phyloP scores from a whole-genome alignment of 495 filamentous ascomycete species.

The Neurospora sp. region DNA sequence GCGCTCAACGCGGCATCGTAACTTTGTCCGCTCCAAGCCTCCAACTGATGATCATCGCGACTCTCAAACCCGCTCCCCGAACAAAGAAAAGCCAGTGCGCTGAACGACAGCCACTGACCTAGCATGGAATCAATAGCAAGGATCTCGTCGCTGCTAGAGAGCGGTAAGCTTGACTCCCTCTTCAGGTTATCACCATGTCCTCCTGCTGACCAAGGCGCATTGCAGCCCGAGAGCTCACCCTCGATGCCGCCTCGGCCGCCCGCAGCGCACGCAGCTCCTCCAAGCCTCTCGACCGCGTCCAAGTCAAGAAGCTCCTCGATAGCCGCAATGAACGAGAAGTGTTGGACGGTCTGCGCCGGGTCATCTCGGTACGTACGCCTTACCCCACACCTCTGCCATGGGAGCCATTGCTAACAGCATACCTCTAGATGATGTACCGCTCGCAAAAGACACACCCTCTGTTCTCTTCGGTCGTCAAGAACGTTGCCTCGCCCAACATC shows the following conservation, averaged over 20 bases:
- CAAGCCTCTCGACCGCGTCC: conserved; percentile 42
- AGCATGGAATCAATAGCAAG: conserved; percentile 88
- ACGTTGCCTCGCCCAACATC: conserved; percentile 79
- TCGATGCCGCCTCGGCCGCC: conserved; percentile 87
- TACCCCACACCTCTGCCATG: not conserved
- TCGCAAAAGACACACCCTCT: conserved; percentile 71
- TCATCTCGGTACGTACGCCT: conserved; percentile 77
- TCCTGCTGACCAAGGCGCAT: conserved; percentile 7
- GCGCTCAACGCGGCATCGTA: not conserved
- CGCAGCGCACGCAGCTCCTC: conserved; percentile 40
- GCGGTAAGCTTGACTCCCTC: conserved; percentile 45
- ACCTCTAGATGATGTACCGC: conserved; percentile 78
- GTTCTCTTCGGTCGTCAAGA: conserved; percentile 94
- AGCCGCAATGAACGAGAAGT: conserved; percentile 90
- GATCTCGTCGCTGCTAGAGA: conserved; percentile 88
- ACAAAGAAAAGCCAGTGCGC: not conserved
- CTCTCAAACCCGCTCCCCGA: not conserved
- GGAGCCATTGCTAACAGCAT: conserved; percentile 11
- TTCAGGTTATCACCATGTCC: not conserved
- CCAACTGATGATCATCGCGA: not conserved
- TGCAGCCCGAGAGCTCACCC: conserved; percentile 84
- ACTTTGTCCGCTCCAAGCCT: not conserved
- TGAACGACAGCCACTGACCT: conserved; percentile 1
- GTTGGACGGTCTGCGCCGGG: conserved; percentile 78
- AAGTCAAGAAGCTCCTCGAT: conserved; percentile 90